Evolutionary conservation across 805 yeast genomes (phyloP).

Genomic region (Candida insectorum): DNA sequence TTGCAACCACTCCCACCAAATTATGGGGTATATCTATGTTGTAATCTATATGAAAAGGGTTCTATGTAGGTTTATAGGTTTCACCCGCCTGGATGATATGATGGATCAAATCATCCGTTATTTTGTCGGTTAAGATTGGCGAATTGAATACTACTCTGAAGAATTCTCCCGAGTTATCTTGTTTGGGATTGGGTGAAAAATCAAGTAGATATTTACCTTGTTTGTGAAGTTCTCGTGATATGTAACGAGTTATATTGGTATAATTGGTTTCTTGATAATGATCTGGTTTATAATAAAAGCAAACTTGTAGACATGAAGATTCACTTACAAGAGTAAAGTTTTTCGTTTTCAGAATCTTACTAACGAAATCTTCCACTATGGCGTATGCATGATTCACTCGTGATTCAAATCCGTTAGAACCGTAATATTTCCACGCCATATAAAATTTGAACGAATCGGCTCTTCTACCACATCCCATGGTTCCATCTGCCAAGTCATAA

Average conservation of each 20-base stretch:
- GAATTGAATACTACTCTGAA: constrained; percentile 82
- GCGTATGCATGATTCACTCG: constrained; percentile 73
- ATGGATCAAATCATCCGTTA: constrained; percentile 34
- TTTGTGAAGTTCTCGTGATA: constrained; percentile 57
- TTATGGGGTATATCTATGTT: no score
- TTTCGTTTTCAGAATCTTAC: constrained; percentile 28
- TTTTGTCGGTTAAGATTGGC: constrained; percentile 44
- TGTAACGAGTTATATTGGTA: constrained; percentile 56
- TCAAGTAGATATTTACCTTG: constrained; percentile 72
- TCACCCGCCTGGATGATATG: constrained; percentile 28
- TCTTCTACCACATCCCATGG: constrained; percentile 90
- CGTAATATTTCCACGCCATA: constrained; percentile 80
- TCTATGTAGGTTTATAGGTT: no score
- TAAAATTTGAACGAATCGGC: constrained; percentile 78
- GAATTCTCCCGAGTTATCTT: constrained; percentile 64
- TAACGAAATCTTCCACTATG: constrained; percentile 60
- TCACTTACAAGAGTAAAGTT: constrained; percentile 57
- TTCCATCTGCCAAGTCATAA: constrained; percentile 81
- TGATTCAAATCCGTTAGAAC: constrained; percentile 57
- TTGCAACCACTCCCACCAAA: no score
- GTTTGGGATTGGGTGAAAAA: constrained; percentile 64
- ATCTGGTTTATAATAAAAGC: constrained; percentile 65
- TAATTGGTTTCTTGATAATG: constrained; percentile 30
- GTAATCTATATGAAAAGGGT: no score
- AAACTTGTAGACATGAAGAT: constrained; percentile 80